phyloP scores from a whole-genome alignment of 2,329 filamentous ascomycete genomes.

The Stagonosporopsis rhizophila region DNA sequence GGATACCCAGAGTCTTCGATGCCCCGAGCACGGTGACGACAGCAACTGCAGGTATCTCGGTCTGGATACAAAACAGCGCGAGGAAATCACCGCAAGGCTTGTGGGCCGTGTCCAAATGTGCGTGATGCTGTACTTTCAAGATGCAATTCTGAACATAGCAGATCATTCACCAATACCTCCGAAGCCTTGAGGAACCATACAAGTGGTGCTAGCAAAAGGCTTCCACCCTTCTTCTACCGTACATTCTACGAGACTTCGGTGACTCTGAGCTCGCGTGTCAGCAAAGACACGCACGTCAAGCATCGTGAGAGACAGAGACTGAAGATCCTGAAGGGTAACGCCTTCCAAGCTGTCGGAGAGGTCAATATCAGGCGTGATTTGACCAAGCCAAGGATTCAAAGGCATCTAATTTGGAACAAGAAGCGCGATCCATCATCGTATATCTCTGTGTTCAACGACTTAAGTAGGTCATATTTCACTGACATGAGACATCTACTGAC shows the following conservation, averaged over 20 bases:
- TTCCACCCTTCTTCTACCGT: slow-evolving; percentile 12
- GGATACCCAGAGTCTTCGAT: neutral
- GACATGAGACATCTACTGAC: neutral
- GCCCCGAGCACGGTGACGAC: neutral
- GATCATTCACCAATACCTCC: neutral
- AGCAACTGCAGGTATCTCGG: neutral
- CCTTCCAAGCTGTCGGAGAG: slow-evolving; percentile 26
- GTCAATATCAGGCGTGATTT: slow-evolving; percentile 6
- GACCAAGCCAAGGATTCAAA: slow-evolving; percentile 10
- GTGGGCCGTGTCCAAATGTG: neutral
- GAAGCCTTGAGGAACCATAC: neutral
- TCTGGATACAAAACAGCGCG: neutral
- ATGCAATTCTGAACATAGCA: neutral
- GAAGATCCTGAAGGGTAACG: neutral
- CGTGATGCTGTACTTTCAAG: neutral
- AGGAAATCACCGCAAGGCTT: neutral
- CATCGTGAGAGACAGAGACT: neutral
- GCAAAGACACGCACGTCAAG: slow-evolving; percentile 20
- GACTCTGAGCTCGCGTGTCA: slow-evolving; percentile 21
- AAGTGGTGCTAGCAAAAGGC: neutral
- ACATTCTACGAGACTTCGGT: slow-evolving; percentile 21
- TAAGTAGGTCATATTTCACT: slow-evolving; percentile 14
- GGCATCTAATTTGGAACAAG: slow-evolving; percentile 19
- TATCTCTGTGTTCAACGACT: slow-evolving; percentile 21
- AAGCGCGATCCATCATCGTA: slow-evolving; percentile 20